Conservation (phyloP, 176 grass and related monocot species). For the Echinochloa phyllopogon region DNA sequence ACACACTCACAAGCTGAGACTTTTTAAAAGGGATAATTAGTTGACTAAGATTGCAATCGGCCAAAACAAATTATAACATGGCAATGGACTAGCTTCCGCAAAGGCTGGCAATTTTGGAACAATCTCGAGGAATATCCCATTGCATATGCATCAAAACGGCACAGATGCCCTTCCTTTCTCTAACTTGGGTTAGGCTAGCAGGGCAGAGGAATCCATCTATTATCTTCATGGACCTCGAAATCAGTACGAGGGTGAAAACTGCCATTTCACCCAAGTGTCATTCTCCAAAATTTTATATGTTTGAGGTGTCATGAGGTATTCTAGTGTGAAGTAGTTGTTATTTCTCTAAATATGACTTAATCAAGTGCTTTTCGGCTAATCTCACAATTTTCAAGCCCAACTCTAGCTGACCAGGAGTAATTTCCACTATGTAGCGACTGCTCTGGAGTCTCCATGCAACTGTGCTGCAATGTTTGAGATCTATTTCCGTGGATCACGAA, state of each 20-base stretch:
- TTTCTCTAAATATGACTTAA: neutral
- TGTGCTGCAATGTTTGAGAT: neutral
- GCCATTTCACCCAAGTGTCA: neutral
- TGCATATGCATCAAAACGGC: neutral
- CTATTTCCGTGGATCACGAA: neutral
- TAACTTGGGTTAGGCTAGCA: neutral
- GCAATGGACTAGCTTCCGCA: neutral
- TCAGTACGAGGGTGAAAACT: neutral
- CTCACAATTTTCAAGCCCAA: neutral
- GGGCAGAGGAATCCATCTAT: neutral
- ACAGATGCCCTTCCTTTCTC: neutral
- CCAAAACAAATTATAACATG: neutral
- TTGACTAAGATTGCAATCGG: neutral
- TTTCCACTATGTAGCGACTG: slow-evolving; percentile 20
- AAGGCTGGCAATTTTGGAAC: neutral
- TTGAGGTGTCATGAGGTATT: neutral
- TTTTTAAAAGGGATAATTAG: neutral
- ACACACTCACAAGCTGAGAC: neutral
- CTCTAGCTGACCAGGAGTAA: neutral
- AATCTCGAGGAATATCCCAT: neutral
- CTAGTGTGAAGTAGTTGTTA: neutral
- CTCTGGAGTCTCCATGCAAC: slow-evolving; percentile 13
- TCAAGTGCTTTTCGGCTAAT: neutral
- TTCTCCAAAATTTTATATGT: neutral
- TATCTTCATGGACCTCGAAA: neutral